A percentile compares a stretch with the other conserved stretches of the same genome.
Evolutionary conservation across 345 rosid species (phyloP).

Genomic region (Corymbia maculata): DNA sequence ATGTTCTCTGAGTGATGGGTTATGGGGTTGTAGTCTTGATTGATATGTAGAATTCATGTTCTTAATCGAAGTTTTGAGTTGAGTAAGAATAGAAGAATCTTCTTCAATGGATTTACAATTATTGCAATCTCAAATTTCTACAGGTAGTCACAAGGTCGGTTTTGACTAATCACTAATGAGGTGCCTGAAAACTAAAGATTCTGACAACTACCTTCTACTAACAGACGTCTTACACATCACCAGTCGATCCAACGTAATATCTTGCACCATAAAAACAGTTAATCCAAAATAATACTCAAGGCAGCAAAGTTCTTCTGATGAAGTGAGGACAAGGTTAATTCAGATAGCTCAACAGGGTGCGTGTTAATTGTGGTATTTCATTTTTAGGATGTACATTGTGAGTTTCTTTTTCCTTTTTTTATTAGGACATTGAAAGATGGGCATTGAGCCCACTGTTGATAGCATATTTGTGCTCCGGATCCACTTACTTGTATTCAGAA

Average conservation of each 20-base stretch:
- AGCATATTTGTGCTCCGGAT: background rate
- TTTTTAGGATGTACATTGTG: background rate
- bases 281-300: background rate
- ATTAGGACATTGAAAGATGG: background rate
- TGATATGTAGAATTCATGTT: background rate
- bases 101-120: fast-evolving
- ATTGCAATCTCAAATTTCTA: background rate
- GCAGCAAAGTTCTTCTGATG: background rate
- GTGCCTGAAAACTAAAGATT: background rate
- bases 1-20: background rate
- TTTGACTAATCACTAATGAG: background rate
- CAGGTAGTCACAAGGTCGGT: background rate
- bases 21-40: background rate
- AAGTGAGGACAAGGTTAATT: background rate
- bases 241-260: background rate
- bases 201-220: fast-evolving
- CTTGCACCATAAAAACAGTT: background rate
- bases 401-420: background rate
- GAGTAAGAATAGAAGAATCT: background rate
- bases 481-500: background rate
- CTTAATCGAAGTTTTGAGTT: too few relatives aligned
- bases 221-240: background rate
- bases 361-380: background rate
- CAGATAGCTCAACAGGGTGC: background rate
- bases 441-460: background rate